Percentiles rank a stretch among this genome's conserved stretches.
These are phyloP conservation scores for Blastobotrys capitulatus DNA, from an alignment of 1,139 yeast species.

Conservation along the genomic window DNA sequence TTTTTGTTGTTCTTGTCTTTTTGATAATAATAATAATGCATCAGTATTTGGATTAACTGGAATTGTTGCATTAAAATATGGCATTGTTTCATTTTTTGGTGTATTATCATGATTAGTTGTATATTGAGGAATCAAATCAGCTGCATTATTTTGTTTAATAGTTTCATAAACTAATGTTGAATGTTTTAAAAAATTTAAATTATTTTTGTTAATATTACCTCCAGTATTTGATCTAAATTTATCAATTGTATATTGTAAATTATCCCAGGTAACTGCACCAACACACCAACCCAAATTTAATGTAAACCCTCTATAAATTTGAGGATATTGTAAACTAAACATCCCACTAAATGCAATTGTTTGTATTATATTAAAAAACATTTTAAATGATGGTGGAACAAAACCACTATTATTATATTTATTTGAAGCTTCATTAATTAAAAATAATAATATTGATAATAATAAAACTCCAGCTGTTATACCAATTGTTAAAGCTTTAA, in stretches of 20 bases:
- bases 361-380: slow-evolving; percentile 26
- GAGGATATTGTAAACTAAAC: slow-evolving; percentile 32
- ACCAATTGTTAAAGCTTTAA: slow-evolving; percentile 4
- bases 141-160: neutral
- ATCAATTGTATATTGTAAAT: slow-evolving; percentile 30
- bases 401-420: neutral
- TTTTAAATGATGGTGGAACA: slow-evolving; percentile 9
- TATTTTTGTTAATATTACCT: slow-evolving; percentile 25
- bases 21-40: neutral
- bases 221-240: slow-evolving; percentile 28
- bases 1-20: neutral
- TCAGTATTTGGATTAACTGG: neutral
- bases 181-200: neutral
- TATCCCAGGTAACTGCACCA: slow-evolving; percentile 31
- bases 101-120: slow-evolving; percentile 18
- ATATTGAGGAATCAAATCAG: slow-evolving; percentile 15
- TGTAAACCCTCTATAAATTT: slow-evolving; percentile 29
- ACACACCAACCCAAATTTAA: slow-evolving; percentile 33
- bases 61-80: neutral
- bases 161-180: neutral
- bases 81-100: slow-evolving; percentile 16
- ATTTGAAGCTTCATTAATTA: neutral
- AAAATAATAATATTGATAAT: neutral
- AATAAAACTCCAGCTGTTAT: neutral
- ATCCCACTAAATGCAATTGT: slow-evolving; percentile 32